Base-by-base conservation (phyloP, 345 rosid species). In the Mangifera indica region DNA sequence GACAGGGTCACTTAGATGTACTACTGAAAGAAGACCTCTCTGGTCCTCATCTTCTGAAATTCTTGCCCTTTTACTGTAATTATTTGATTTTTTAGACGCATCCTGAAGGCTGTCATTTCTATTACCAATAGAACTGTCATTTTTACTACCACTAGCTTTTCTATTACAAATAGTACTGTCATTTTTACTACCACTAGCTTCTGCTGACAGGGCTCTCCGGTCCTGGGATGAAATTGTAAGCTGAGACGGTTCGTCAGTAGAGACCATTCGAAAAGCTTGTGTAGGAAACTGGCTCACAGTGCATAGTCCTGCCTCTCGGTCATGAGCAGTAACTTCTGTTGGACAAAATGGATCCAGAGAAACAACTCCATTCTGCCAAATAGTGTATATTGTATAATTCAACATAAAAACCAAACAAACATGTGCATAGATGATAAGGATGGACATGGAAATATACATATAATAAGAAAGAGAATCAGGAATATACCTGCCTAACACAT, bases 401-500 rank as follows among this genome's bases (percentile, higher is more conserved):
- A 78, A 48, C 44, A 57, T 53, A 60, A 73, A 24, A 32, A 21
- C 53, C 52, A 73, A 48, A 70, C 11, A 70, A 42, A 55, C 32
- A 67, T 55, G 21, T 62, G 37, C 44, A 44, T 18, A 45, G 18
- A 65, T 42, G 56, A 57, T 64, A 69, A 14, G 10, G 55, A 9
- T 69, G 53, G 52, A 24, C 17, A 34, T n/a, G 49, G 40, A 62
- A 44, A 52, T 12, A 42, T 6, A 71, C 12, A 60, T 53, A 51
- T 20, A 0, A 34, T 40, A 7, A 26, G 57, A 68, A 55, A 58
- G 63, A n/a, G n/a, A n/a, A n/a, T n/a, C n/a, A n/a, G n/a, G n/a
- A n/a, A 74, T 65, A 29, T 81, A 95, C 99, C 98, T 85, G 90
- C 80, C 85, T 86, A 76, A 88, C 83, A 83, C 99, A 92, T 77